These are phyloP conservation scores for Rostrohypoxylon terebratum DNA, from an alignment of 495 filamentous ascomycete species.

Conservation along the genomic window DNA sequence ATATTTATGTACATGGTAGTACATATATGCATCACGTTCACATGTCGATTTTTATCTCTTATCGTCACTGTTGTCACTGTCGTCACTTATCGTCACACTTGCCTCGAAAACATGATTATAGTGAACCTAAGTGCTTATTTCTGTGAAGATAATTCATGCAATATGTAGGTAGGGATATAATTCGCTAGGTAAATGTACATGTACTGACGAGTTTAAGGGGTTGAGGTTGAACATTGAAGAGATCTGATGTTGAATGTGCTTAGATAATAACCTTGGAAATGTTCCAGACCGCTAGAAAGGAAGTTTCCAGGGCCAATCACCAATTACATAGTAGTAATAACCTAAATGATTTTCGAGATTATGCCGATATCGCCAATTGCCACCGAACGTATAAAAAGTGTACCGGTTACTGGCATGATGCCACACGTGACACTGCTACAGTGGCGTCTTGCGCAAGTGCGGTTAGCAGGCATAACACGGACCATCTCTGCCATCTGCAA, in stretches of 20 bases:
- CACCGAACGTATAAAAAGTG: slow-evolving; percentile 15
- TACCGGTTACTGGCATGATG: slow-evolving; percentile 13
- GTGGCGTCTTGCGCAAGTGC: background rate
- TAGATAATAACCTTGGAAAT: too few relatives aligned
- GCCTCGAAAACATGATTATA: background rate
- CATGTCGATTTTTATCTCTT: background rate
- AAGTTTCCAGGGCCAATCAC: slow-evolving; percentile 30
- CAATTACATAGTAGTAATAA: slow-evolving; percentile 26
- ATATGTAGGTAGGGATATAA: background rate
- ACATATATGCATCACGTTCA: background rate
- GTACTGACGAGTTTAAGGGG: slow-evolving; percentile 2
- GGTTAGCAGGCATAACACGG: slow-evolving; percentile 20
- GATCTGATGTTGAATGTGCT: background rate
- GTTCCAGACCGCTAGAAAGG: slow-evolving; percentile 37
- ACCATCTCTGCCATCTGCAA: slow-evolving; percentile 1
- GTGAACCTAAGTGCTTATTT: background rate
- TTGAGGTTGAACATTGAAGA: background rate
- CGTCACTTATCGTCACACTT: background rate
- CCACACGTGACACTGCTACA: background rate
- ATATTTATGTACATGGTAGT: slow-evolving; percentile 4
- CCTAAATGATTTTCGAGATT: slow-evolving; percentile 35
- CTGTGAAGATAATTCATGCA: background rate
- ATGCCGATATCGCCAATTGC: slow-evolving; percentile 46
- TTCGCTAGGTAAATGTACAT: too few relatives aligned
- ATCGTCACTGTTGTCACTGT: too few relatives aligned